Conservation (phyloP, 441 rosid genomes). For the Gossypium lobatum region DNA sequence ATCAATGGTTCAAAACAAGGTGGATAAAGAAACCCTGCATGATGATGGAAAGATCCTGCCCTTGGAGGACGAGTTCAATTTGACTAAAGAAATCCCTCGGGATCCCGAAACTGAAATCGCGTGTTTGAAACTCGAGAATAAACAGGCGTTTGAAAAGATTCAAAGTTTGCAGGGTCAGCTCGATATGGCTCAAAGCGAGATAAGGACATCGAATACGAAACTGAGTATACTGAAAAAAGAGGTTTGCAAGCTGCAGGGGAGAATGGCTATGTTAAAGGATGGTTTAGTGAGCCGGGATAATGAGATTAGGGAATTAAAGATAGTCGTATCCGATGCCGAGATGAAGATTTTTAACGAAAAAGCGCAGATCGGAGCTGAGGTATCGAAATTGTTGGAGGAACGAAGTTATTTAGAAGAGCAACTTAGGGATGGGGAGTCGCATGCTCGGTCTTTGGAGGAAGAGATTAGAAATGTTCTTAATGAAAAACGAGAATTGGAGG, state of each 20-base stretch:
- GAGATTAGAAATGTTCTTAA: conserved; percentile 46
- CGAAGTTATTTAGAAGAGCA: conserved; percentile 35
- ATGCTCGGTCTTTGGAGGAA: conserved; percentile 61
- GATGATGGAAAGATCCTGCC: conserved; percentile 29
- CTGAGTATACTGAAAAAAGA: conserved; percentile 51
- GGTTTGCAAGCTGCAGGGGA: conserved; percentile 65
- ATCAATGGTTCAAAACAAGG: too few relatives aligned
- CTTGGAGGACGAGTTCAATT: conserved; percentile 49
- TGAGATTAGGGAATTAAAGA: conserved; percentile 55
- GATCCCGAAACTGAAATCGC: conserved; percentile 43
- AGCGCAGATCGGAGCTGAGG: conserved; percentile 37
- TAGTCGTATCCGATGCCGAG: conserved; percentile 82
- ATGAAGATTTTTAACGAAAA: conserved; percentile 78
- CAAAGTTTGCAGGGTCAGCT: conserved; percentile 46
- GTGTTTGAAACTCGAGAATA: conserved; percentile 39
- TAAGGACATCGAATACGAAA: conserved; percentile 38
- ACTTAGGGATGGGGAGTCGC: conserved; percentile 64
- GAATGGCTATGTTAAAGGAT: conserved; percentile 52
- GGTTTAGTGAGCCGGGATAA: conserved; percentile 74
- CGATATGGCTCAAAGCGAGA: conserved; percentile 44
- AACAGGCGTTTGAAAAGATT: conserved; percentile 32
- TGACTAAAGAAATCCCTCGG: conserved; percentile 44
- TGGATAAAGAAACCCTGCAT: conserved; percentile 13
- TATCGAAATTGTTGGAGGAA: conserved; percentile 51
- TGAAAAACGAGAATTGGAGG: conserved; percentile 47